Evolutionary conservation across 202 grass and related monocot species (phyloP), one percentile per base, ranked within the genome.

Genomic region (Thinopyrum obtusiflorum): DNA sequence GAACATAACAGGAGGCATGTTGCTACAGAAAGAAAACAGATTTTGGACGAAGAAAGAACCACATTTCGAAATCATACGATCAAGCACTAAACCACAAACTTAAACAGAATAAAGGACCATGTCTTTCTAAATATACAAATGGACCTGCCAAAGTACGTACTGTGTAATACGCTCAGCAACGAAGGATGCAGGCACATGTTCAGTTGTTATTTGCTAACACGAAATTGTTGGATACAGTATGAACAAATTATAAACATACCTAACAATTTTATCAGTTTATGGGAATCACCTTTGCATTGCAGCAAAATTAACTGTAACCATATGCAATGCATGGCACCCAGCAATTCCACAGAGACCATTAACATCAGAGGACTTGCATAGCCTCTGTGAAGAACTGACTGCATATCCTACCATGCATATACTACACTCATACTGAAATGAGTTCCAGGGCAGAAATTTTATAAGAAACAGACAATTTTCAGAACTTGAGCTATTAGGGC

Each of bases 11-110:
- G 23, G 20, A n/a, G 40, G n/a, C 23, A 78, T 77, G 31, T 39
- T 59, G 15, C 62, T 59, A 25, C 33, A 67, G 27, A 82, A 59
- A 82, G 47, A 72, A 83, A 68, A 33, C 9, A 85, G 15, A 73
- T 62, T 14, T 40, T 13, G 15, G 33, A 83, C 10, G 3, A 67
- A 35, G 2, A 1, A 37, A 28, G 23, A 47, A 77, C 7, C 27
- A 15, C 31, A 21, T 27, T 36, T 36, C 5, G 21, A 57, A 28
- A 85, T 28, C 21, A 21, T 77, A 77, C 6, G 3, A 15, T 67
- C 9, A 57, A 78, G 55, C 35, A 21, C 35, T 31, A 11, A 55
- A 55, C 51, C 18, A 6, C 7, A 3, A 20, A 2, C 49, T 37
- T 44, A 63, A 24, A 42, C 24, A 55, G 14, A 27, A 33, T 18